phyloP scores from a whole-genome alignment of 768 basidiomycete genomes.

The Hirschioporus abietinus region DNA sequence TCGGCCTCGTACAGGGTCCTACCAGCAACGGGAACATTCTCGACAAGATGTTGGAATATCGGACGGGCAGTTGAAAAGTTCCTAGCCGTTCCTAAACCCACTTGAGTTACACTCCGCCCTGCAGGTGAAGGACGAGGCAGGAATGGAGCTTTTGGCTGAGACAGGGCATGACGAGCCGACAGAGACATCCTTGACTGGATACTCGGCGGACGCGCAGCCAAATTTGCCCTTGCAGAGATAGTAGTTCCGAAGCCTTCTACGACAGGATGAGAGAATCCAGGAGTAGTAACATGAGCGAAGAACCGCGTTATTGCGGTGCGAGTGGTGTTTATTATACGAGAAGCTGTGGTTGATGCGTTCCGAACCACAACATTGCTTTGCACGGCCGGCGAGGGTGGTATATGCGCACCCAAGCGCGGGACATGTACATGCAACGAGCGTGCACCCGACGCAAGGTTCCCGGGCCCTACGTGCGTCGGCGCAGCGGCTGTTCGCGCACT shows the following conservation, averaged over 20 bases:
- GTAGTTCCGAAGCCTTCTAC: slow-evolving; percentile 16
- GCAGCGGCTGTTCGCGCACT: slow-evolving; percentile 1
- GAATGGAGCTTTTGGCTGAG: slow-evolving; percentile 39
- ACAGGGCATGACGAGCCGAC: slow-evolving; percentile 47
- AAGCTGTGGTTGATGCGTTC: slow-evolving; percentile 29
- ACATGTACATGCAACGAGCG: background rate
- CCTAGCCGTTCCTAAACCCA: slow-evolving; percentile 72
- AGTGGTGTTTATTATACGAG: slow-evolving; percentile 22
- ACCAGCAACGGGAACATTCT: slow-evolving; percentile 74
- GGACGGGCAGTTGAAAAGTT: slow-evolving; percentile 71
- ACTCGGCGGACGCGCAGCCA: slow-evolving; percentile 28
- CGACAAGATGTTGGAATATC: slow-evolving; percentile 72
- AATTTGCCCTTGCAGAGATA: slow-evolving; percentile 23
- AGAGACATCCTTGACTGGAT: slow-evolving; percentile 57
- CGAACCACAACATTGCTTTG: background rate
- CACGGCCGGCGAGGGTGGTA: background rate
- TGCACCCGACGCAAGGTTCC: background rate
- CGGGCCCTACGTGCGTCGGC: background rate
- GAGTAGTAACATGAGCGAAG: slow-evolving; percentile 51
- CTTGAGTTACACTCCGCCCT: slow-evolving; percentile 49
- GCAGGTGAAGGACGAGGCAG: slow-evolving; percentile 49
- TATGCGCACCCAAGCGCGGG: background rate
- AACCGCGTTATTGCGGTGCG: slow-evolving; percentile 51
- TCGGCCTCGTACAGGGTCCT: slow-evolving; percentile 74
- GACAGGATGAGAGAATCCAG: slow-evolving; percentile 37